Evolutionary conservation across 2,329 filamentous ascomycete species (phyloP).

Genomic region (Penicillium thymicola): DNA sequence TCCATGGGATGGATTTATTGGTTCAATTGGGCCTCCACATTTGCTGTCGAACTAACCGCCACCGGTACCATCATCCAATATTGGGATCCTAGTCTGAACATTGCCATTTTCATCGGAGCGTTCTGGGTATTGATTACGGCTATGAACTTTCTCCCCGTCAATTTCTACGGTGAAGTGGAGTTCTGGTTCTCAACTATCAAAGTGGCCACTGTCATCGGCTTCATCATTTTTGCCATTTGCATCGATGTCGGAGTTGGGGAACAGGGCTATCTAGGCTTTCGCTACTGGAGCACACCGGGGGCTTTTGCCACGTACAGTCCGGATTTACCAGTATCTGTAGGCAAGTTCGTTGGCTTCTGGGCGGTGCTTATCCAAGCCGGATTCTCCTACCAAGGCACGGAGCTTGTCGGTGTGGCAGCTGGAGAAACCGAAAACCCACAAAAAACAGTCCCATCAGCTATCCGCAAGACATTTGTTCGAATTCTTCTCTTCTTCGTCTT

Average conservation of each 20-base stretch:
- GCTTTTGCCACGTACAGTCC: constrained; percentile 63
- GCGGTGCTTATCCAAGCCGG: constrained; percentile 45
- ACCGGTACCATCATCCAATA: constrained; percentile 73
- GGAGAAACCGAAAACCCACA: constrained; percentile 71
- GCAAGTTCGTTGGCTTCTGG: constrained; percentile 62
- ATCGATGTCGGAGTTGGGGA: constrained; percentile 68
- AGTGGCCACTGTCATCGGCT: constrained; percentile 69
- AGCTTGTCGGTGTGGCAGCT: constrained; percentile 71
- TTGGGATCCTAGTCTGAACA: constrained; percentile 61
- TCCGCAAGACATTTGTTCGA: constrained; percentile 70
- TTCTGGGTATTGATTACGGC: constrained; percentile 69
- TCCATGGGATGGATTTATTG: constrained; percentile 81
- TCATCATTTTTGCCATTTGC: constrained; percentile 73
- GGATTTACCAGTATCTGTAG: constrained; percentile 54
- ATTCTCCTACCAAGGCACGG: constrained; percentile 55
- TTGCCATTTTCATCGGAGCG: constrained; percentile 68
- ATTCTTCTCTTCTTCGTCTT: constrained; percentile 58
- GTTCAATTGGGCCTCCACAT: constrained; percentile 73
- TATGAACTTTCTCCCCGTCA: constrained; percentile 68
- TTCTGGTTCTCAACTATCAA: constrained; percentile 77
- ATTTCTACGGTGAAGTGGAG: constrained; percentile 72
- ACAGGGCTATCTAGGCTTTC: constrained; percentile 72
- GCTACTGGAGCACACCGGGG: constrained; percentile 67
- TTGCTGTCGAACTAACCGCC: constrained; percentile 69
- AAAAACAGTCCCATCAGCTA: constrained; percentile 68